Evolutionary conservation across 495 filamentous ascomycete species (phyloP).

Genomic region (Penicillium flavigenum): DNA sequence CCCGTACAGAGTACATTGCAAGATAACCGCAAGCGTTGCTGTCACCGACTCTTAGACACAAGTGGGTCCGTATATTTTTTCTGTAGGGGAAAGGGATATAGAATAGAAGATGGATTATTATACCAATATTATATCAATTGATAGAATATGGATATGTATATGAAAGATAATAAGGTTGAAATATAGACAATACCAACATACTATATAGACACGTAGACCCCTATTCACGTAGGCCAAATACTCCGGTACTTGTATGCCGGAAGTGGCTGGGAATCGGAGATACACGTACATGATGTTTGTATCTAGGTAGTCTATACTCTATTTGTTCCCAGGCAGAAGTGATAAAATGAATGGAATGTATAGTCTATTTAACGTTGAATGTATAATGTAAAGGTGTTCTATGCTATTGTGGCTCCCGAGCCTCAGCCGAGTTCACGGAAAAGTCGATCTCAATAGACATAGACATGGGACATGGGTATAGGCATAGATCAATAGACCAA

Average conservation of each 20-base stretch:
- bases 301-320: neutral
- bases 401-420: neutral
- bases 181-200: neutral
- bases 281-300: neutral
- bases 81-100: neutral
- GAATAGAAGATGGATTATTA: neutral
- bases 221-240: neutral
- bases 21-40: neutral
- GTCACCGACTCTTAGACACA: neutral
- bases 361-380: neutral
- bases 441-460: neutral
- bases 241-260: slow-evolving; percentile 2
- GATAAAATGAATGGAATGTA: neutral
- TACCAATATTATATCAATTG: neutral
- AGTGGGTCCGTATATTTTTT: slow-evolving; percentile 9
- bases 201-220: neutral
- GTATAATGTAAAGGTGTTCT: neutral
- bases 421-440: neutral
- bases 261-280: slow-evolving; percentile 13
- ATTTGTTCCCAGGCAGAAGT: neutral
- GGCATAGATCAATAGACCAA: neutral
- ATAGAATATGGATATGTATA: neutral
- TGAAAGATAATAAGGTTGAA: neutral
- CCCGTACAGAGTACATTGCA: neutral
- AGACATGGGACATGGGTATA: too few relatives aligned